Base-by-base conservation (phyloP, 202 grass and related monocot species). In the Schoenoplectus tabernaemontani region DNA sequence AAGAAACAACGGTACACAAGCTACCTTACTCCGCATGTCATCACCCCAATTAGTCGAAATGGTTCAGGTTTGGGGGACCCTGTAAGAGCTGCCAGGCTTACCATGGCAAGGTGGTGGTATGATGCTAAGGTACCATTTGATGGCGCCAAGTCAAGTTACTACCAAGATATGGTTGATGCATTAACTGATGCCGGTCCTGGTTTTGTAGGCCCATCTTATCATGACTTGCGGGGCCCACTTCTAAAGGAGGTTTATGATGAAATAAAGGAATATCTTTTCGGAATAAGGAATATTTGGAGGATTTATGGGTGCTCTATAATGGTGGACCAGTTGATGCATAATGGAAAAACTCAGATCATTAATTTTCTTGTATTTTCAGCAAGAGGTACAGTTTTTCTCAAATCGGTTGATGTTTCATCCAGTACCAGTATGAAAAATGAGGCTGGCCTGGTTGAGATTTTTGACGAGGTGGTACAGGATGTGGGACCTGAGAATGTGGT, bases 361-460 rank as follows among this genome's bases (percentile, higher is more conserved):
- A 95, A 89, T 60, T 91, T 95, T 79, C 83, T 91, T 79, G 85
- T 91, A 23, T 86, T 85, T 83, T 95, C 84, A 9, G 79, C 77
- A 53, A 69, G 83, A 47, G 89, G 89, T 23, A 86, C 83, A 37
- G 90, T 89, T 59, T 95, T 91, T 84, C 72, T 95, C 51, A 95
- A 87, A 81, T 95, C 92, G 4, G 57, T 87, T 47, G 77, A 95
- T 89, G 83, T 82, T 61, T 85, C 76, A 9, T 61, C 56, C 33
- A 60, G 57, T 73, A 59, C 62, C 47, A 66, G 73, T 57, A 86
- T 84, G 39, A 87, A 72, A 41, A 57, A 79, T 16, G 59, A 76
- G 20, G 28, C 59, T 37, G 33, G 30, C 81, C 86, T 89, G 57
- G 57, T 95, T 76, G 76, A 59, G 23, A 87, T 95, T 68, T 95